Conservation (phyloP, 2,329 filamentous ascomycete species). For the Sclerotinia minor region DNA sequence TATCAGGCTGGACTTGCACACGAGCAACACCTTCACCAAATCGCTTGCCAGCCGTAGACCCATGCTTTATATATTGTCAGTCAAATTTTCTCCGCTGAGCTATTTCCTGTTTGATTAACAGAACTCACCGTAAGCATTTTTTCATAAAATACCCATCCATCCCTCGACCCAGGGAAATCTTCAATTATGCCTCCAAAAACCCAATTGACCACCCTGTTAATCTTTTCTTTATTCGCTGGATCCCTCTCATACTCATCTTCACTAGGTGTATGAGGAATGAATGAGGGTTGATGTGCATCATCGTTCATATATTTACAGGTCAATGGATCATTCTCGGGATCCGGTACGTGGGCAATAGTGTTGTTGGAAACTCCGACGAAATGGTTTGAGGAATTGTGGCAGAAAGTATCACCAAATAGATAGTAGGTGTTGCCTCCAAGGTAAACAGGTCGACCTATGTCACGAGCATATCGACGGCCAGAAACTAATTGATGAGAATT, state of each 20-base stretch:
- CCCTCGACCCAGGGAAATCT: neutral
- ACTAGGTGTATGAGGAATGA: constrained; percentile 9
- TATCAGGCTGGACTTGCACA: constrained; percentile 6
- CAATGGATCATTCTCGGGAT: constrained; percentile 5
- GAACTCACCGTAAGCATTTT: constrained; percentile 1
- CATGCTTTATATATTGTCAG: constrained; percentile 5
- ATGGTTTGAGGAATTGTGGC: constrained; percentile 5
- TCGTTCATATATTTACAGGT: constrained; percentile 6
- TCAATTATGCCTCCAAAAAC: constrained; percentile 10
- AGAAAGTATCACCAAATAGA: constrained; percentile 21
- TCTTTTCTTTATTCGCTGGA: neutral
- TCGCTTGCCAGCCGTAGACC: constrained; percentile 3
- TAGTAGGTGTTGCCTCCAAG: constrained; percentile 20
- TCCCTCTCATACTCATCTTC: constrained; percentile 17
- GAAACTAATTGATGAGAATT: neutral
- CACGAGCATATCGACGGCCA: constrained; percentile 11
- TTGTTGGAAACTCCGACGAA: constrained; percentile 18
- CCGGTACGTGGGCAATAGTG: constrained; percentile 15
- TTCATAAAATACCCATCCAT: constrained; percentile 7
- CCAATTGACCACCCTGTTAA: constrained; percentile 13
- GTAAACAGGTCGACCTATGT: constrained; percentile 18
- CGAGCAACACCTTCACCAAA: constrained; percentile 15
- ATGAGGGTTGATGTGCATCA: constrained; percentile 7
- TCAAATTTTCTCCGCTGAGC: neutral
- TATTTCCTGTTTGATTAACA: neutral